Base-by-base conservation (phyloP, 371 early-diverging fungal genomes). In the Lichtheimia corymbifera region DNA sequence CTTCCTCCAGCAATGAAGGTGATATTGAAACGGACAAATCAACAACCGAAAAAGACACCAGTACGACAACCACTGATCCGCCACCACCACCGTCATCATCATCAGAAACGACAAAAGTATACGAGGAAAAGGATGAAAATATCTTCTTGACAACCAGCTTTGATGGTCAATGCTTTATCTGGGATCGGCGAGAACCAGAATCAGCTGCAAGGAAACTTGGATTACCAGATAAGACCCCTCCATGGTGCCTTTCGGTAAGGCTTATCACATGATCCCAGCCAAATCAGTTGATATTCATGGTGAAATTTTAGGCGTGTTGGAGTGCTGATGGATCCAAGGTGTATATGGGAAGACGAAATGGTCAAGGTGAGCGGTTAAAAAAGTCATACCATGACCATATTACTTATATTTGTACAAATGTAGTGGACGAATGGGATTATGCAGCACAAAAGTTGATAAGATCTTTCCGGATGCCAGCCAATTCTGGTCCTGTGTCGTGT, bases 371-470 rank as follows among this genome's bases (percentile, higher is more conserved):
- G 53, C 28, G 7, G 18, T 4, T 41, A 47, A 4, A 59, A 15
- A 55, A 28, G 30, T 9, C 20, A 44, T 50, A 13, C 24, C 18
- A 40, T 35, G 2, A 2, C 35, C 9, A 35, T 35, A 35, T 11
- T 1, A 35, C 35, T 35, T 2, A 35, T 35, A 35, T 35, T 35
- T 35, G 9, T 35, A 35, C 35, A 35, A 27, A 65, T 17, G 74
- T 69, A 61, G 92, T 98, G 14, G 97, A 98, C 70, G 96, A 95
- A 71, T 95, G 84, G 74, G 95, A 96, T 69, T 76, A 90, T 65
- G 82, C 72, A 0, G 81, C 82, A 43, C 91, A 90, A 18, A 77
- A 82, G 44, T 68, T 84, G 44, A 71, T 91, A 12, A 86, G 90
- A 44, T 82, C 89, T 0, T 78, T 97, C 54, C 83, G 83, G 41